These are phyloP conservation scores for Leptomonas seymouri DNA, from an alignment of 208 protist genomes.

Conservation along the genomic window DNA sequence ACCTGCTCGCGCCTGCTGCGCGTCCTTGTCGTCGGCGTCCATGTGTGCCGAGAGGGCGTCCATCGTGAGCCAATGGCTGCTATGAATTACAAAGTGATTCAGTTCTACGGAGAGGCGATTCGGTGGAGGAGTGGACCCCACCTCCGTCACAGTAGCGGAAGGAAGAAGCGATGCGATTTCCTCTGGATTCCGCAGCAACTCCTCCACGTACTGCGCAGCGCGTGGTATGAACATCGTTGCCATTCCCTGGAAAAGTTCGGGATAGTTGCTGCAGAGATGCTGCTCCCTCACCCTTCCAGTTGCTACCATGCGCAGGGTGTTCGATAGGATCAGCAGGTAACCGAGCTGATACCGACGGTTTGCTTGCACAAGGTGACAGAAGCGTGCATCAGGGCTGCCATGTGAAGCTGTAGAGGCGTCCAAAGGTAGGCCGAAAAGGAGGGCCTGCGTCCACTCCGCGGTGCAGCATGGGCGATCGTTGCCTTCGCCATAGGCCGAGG, in stretches of 20 bases:
- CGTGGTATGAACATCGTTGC: slow-evolving; percentile 43
- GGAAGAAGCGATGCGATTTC: neutral
- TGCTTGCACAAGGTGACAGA: slow-evolving; percentile 23
- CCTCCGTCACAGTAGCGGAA: neutral
- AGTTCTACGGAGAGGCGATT: slow-evolving; percentile 58
- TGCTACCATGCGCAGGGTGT: slow-evolving; percentile 57
- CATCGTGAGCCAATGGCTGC: slow-evolving; percentile 48
- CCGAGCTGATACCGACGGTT: slow-evolving; percentile 66
- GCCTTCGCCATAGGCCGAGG: slow-evolving; percentile 68
- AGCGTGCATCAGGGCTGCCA: slow-evolving; percentile 11
- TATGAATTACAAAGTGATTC: slow-evolving; percentile 71
- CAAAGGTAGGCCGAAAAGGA: slow-evolving; percentile 33
- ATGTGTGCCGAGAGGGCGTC: slow-evolving; percentile 53
- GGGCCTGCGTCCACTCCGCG: slow-evolving; percentile 58
- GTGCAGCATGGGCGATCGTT: slow-evolving; percentile 83
- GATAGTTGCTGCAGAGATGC: slow-evolving; percentile 52
- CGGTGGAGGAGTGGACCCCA: slow-evolving; percentile 20
- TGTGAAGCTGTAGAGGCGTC: neutral
- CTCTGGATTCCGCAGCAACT: slow-evolving; percentile 11
- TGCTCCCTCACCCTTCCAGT: slow-evolving; percentile 35
- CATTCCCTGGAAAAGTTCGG: slow-evolving; percentile 37
- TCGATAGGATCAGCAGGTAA: slow-evolving; percentile 53
- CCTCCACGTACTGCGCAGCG: slow-evolving; percentile 49
- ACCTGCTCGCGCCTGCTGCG: neutral
- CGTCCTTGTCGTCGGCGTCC: slow-evolving; percentile 12